Evolutionary conservation across 2,329 filamentous ascomycete species (phyloP).

Genomic region (Fusarium sp.): DNA sequence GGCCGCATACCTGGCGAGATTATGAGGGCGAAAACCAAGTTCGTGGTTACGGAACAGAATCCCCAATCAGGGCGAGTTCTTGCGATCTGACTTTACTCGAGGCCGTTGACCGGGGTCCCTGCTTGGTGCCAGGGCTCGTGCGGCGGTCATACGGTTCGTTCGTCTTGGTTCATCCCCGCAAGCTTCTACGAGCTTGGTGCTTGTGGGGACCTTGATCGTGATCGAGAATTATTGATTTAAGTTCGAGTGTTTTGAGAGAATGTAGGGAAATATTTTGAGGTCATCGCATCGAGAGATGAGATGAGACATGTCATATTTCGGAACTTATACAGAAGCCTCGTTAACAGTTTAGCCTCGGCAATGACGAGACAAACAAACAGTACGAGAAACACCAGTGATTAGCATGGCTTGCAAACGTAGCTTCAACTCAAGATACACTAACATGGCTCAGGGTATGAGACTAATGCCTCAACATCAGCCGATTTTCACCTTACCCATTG

Average conservation of each 20-base stretch:
- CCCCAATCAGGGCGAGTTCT: constrained; percentile 31
- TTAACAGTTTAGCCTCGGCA: not conserved
- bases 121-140: constrained; percentile 42
- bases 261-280: not conserved
- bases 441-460: constrained; percentile 28
- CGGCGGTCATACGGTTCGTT: constrained; percentile 43
- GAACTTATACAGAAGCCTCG: not conserved
- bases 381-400: constrained; percentile 9
- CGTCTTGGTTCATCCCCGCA: constrained; percentile 45
- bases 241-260: constrained; percentile 8
- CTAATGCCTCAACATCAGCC: constrained; percentile 28
- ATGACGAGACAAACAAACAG: not conserved
- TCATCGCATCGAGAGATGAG: not conserved
- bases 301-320: not conserved
- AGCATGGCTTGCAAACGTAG: constrained; percentile 17
- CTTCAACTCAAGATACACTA: constrained; percentile 13
- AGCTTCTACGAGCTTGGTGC: constrained; percentile 15
- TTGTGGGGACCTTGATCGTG: constrained; percentile 32
- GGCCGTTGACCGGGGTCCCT: constrained; percentile 37
- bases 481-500: constrained; percentile 35
- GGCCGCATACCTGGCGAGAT: constrained; percentile 11
- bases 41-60: constrained; percentile 12
- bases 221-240: constrained; percentile 29
- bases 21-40: constrained; percentile 23
- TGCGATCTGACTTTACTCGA: constrained; percentile 36